Conservation (phyloP, 2,329 filamentous ascomycete species). For the Trichoderma sp. region DNA sequence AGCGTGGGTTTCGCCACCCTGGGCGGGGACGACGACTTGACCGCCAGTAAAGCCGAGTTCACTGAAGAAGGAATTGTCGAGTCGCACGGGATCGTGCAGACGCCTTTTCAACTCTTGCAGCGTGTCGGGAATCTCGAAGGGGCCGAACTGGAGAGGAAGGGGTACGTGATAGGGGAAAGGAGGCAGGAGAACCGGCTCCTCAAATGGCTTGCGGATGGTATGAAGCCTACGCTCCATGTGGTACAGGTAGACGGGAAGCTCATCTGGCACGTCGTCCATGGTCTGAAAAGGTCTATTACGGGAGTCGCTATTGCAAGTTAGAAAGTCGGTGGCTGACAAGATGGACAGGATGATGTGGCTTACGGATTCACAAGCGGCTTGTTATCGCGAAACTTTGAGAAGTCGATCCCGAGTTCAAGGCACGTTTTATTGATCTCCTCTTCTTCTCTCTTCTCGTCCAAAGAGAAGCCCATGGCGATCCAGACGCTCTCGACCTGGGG, state of each 20-base stretch:
- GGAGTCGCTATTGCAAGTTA: constrained; percentile 43
- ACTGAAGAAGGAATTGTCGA: constrained; percentile 26
- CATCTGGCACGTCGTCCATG: constrained; percentile 62
- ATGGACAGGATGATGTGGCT: constrained; percentile 29
- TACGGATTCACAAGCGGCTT: constrained; percentile 80
- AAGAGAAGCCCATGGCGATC: constrained; percentile 69
- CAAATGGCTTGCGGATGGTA: not conserved
- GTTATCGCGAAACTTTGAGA: constrained; percentile 67
- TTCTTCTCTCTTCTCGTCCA: constrained; percentile 67
- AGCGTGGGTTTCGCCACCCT: constrained; percentile 63
- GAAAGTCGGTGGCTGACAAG: not conserved
- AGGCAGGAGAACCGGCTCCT: constrained; percentile 48
- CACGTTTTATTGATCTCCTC: constrained; percentile 52
- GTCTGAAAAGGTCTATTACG: constrained; percentile 60
- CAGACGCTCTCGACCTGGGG: constrained; percentile 61
- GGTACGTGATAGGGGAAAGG: constrained; percentile 47
- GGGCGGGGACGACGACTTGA: constrained; percentile 63
- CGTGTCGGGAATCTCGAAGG: constrained; percentile 60
- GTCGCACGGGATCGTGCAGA: constrained; percentile 54
- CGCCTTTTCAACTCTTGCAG: constrained; percentile 51
- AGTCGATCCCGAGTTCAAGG: constrained; percentile 51
- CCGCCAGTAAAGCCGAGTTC: constrained; percentile 51
- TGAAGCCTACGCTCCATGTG: constrained; percentile 62
- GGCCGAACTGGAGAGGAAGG: constrained; percentile 56
- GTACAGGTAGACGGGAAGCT: constrained; percentile 74